phyloP scores from a whole-genome alignment of 2,329 filamentous ascomycete genomes.

The Gaeumannomyces tritici region DNA sequence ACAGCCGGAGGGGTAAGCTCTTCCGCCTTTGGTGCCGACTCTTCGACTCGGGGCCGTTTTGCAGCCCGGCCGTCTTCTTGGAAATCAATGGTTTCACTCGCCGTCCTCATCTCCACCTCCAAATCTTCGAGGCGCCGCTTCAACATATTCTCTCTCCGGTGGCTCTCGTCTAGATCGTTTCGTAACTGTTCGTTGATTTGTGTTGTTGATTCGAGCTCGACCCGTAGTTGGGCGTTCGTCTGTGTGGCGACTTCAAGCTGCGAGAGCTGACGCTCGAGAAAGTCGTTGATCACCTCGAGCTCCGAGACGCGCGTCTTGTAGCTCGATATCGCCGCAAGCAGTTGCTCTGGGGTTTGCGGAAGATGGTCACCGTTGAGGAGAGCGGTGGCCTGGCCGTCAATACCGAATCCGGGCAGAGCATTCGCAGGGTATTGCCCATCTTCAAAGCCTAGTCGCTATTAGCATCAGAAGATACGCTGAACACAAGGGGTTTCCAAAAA shows the following conservation, averaged over 20 bases:
- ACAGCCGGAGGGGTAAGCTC: slow-evolving; percentile 1
- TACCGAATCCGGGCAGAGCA: slow-evolving; percentile 37
- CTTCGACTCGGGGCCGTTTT: slow-evolving; percentile 21
- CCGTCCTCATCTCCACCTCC: slow-evolving; percentile 46
- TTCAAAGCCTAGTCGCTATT: slow-evolving; percentile 67
- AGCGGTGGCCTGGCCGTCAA: slow-evolving; percentile 37
- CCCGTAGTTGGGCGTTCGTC: slow-evolving; percentile 46
- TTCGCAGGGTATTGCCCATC: slow-evolving; percentile 57
- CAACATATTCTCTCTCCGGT: slow-evolving; percentile 69
- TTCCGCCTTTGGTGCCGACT: slow-evolving; percentile 4
- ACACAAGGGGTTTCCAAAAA: slow-evolving; percentile 24
- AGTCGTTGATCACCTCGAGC: slow-evolving; percentile 85
- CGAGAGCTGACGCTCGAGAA: slow-evolving; percentile 65
- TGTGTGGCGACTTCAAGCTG: slow-evolving; percentile 48
- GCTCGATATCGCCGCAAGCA: slow-evolving; percentile 70
- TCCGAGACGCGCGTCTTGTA: slow-evolving; percentile 95
- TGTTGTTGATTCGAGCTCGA: slow-evolving; percentile 39
- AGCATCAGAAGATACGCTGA: slow-evolving; percentile 34
- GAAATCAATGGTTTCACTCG: slow-evolving; percentile 15
- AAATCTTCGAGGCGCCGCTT: slow-evolving; percentile 76
- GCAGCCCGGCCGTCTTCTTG: slow-evolving; percentile 16
- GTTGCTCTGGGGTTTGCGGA: slow-evolving; percentile 69
- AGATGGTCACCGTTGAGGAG: slow-evolving; percentile 50
- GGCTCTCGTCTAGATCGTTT: slow-evolving; percentile 63
- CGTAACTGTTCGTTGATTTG: slow-evolving; percentile 34